Conservation (phyloP, 1,284 basidiomycete species). For the Cystobasidium sp. region DNA sequence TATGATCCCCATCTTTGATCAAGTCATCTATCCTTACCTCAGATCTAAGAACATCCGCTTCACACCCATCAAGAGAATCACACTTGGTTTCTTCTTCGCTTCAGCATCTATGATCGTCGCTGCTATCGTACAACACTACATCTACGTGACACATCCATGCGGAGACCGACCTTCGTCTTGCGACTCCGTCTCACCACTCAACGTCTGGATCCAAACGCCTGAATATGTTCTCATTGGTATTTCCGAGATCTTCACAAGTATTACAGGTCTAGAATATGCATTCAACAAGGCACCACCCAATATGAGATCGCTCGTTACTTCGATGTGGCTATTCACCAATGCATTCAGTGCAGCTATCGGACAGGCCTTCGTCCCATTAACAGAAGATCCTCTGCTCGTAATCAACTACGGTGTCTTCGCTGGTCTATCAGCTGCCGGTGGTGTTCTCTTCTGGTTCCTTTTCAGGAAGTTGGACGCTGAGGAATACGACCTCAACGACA, state of each 20-base stretch:
- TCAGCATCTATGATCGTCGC: slow-evolving; percentile 64
- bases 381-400: slow-evolving; percentile 60
- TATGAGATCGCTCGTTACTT: slow-evolving; percentile 58
- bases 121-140: slow-evolving; percentile 69
- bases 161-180: slow-evolving; percentile 62
- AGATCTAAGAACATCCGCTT: slow-evolving; percentile 70
- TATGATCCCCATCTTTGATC: slow-evolving; percentile 44
- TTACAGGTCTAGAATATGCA: slow-evolving; percentile 80
- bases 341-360: slow-evolving; percentile 58
- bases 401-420: slow-evolving; percentile 64
- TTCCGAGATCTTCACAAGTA: slow-evolving; percentile 75
- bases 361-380: slow-evolving; percentile 65
- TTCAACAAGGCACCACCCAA: slow-evolving; percentile 69
- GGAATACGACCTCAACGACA: slow-evolving; percentile 48
- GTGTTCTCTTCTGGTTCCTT: slow-evolving; percentile 67
- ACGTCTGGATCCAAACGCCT: slow-evolving; percentile 70
- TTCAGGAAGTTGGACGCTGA: slow-evolving; percentile 57
- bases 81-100: slow-evolving; percentile 69
- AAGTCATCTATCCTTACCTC: slow-evolving; percentile 73
- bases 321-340: slow-evolving; percentile 54
- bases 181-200: slow-evolving; percentile 64
- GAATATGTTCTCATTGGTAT: slow-evolving; percentile 58
- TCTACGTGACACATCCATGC: slow-evolving; percentile 72
- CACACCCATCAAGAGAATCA: slow-evolving; percentile 73
- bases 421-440: slow-evolving; percentile 61